Percentiles rank a stretch among this genome's conserved stretches.
phyloP scores from a whole-genome alignment of 2,329 filamentous ascomycete genomes.

The Neopestalotiopsis clavispora region DNA sequence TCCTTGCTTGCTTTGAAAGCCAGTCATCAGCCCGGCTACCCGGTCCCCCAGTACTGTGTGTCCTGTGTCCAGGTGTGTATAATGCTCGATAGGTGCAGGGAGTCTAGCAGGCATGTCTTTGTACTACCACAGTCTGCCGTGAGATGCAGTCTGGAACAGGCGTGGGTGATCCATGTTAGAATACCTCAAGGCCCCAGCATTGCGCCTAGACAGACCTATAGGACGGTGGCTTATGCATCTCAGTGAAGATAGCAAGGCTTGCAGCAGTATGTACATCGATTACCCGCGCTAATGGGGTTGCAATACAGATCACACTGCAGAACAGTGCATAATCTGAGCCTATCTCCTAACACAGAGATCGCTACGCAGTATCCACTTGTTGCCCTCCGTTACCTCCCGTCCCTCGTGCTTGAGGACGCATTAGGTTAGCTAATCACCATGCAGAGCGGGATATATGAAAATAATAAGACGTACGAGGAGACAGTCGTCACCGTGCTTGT shows the following conservation, averaged over 20 bases:
- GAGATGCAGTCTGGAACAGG: neutral
- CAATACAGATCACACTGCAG: neutral
- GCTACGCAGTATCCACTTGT: neutral
- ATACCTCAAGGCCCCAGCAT: neutral
- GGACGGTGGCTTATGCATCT: neutral
- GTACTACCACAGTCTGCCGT: neutral
- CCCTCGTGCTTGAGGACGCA: conserved; percentile 73
- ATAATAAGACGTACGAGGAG: conserved; percentile 63
- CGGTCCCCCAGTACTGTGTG: neutral
- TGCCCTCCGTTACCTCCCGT: conserved; percentile 67
- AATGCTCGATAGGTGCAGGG: neutral
- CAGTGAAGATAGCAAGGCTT: neutral
- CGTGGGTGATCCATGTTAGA: neutral
- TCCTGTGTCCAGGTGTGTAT: neutral
- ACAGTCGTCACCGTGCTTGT: conserved; percentile 88
- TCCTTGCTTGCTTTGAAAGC: neutral
- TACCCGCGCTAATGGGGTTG: neutral
- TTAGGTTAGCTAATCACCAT: conserved; percentile 15
- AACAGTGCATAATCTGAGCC: neutral
- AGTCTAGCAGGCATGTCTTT: neutral
- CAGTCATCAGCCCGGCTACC: neutral
- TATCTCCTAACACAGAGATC: neutral
- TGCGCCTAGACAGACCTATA: neutral
- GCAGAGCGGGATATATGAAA: neutral
- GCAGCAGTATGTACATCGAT: neutral